Conservation (phyloP, 2,329 filamentous ascomycete species). For the Lasiodiplodia citricola region DNA sequence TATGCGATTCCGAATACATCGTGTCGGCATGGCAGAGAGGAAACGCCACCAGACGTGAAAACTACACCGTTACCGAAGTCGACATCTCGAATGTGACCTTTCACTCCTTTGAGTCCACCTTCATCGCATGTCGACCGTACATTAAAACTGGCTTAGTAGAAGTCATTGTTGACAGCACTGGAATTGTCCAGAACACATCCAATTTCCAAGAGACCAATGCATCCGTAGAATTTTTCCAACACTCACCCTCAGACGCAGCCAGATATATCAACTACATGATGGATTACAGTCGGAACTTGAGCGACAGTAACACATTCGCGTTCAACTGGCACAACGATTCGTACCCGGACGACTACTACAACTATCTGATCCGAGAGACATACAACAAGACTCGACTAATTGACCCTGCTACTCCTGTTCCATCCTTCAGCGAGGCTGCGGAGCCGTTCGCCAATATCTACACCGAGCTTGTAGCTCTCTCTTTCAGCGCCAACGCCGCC, state of each 20-base stretch:
- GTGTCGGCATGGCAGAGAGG: conserved; percentile 6
- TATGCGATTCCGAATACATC: not conserved
- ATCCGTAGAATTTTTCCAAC: not conserved
- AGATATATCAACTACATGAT: not conserved
- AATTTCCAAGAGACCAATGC: not conserved
- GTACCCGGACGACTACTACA: conserved; percentile 52
- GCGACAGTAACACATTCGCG: not conserved
- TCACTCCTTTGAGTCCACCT: conserved; percentile 29
- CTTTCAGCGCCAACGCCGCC: conserved; percentile 50
- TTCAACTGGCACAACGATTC: conserved; percentile 56
- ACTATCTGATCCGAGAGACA: conserved; percentile 50
- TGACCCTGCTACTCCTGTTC: conserved; percentile 40
- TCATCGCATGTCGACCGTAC: conserved; percentile 45
- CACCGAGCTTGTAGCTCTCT: conserved; percentile 48
- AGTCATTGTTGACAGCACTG: conserved; percentile 29
- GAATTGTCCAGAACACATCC: conserved; percentile 4
- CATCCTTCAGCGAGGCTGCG: conserved; percentile 37
- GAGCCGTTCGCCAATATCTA: conserved; percentile 40
- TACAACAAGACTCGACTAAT: conserved; percentile 42
- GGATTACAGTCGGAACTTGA: not conserved
- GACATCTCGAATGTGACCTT: conserved; percentile 13
- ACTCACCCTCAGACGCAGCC: not conserved
- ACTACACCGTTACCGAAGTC: not conserved
- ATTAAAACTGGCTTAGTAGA: conserved; percentile 42
- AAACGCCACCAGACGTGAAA: not conserved